Conservation (phyloP, 768 basidiomycete species). For the Sutorius australiensis region DNA sequence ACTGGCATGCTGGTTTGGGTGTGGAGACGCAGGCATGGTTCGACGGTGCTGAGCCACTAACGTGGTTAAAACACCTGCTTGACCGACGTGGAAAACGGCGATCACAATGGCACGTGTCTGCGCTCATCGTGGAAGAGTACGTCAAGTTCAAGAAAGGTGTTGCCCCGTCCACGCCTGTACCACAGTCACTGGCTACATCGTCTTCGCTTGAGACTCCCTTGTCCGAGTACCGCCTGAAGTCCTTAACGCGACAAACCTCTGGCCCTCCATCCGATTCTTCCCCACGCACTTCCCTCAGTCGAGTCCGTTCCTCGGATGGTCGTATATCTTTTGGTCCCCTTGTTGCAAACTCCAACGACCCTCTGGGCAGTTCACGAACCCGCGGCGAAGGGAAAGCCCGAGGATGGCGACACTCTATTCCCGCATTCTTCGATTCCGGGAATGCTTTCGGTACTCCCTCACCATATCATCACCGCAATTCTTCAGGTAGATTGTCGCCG, state of each 20-base stretch:
- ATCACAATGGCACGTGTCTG: constrained; percentile 62
- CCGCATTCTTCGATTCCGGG: constrained; percentile 23
- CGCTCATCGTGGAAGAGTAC: constrained; percentile 67
- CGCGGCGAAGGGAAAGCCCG: constrained; percentile 38
- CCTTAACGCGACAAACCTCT: constrained; percentile 17
- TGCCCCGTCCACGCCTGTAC: constrained; percentile 10
- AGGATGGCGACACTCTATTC: constrained; percentile 29
- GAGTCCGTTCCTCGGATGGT: constrained; percentile 43
- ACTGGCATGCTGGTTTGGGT: constrained; percentile 59
- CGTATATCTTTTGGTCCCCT: constrained; percentile 57
- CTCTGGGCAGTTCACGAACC: constrained; percentile 43
- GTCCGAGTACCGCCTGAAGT: constrained; percentile 11
- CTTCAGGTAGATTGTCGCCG: constrained; percentile 39
- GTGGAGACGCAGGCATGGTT: constrained; percentile 45
- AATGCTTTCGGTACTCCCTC: constrained; percentile 39
- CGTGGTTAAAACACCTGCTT: constrained; percentile 67
- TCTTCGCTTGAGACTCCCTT: constrained; percentile 15
- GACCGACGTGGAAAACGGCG: constrained; percentile 44
- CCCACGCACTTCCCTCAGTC: constrained; percentile 38
- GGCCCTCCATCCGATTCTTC: constrained; percentile 38
- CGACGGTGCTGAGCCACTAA: constrained; percentile 64
- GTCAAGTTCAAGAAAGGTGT: constrained; percentile 38
- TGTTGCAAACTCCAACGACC: constrained; percentile 44
- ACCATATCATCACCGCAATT: constrained; percentile 21
- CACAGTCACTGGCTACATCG: constrained; percentile 11